Evolutionary conservation across 257 asterid genomes (phyloP).

Genomic region (Datura wrightii): DNA sequence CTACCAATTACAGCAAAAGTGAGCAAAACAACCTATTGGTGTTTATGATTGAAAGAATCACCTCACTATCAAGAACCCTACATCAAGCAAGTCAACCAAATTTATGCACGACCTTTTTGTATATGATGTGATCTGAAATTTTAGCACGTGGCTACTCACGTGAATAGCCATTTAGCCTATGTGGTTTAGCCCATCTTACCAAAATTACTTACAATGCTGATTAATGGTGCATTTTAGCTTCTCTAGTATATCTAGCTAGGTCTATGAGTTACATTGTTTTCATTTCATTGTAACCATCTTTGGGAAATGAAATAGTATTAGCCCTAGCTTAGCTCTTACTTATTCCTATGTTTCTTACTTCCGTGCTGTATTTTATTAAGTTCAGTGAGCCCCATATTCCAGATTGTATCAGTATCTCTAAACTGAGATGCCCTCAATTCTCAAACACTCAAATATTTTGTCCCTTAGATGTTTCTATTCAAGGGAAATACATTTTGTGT

Average conservation of each 20-base stretch:
- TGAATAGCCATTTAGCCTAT: not conserved
- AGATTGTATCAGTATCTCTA: not conserved
- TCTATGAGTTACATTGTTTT: not conserved
- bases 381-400: not conserved
- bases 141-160: not conserved
- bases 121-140: not conserved
- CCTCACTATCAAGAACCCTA: not conserved
- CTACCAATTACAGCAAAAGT: not conserved
- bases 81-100: constrained; percentile 5
- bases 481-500: not conserved
- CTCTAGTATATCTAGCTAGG: not conserved
- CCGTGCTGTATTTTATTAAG: not conserved
- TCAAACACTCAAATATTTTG: not conserved
- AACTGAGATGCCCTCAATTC: not conserved
- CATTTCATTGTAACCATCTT: not conserved
- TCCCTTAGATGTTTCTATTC: no score
- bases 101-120: not conserved
- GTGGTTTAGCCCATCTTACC: not conserved
- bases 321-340: not conserved
- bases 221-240: not conserved
- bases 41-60: not conserved
- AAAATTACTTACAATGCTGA: not conserved
- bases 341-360: not conserved
- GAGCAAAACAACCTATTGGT: not conserved
- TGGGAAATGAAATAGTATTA: not conserved